Conservation (phyloP, 148 eudicot genomes). For the Fagopyrum homotropicum region DNA sequence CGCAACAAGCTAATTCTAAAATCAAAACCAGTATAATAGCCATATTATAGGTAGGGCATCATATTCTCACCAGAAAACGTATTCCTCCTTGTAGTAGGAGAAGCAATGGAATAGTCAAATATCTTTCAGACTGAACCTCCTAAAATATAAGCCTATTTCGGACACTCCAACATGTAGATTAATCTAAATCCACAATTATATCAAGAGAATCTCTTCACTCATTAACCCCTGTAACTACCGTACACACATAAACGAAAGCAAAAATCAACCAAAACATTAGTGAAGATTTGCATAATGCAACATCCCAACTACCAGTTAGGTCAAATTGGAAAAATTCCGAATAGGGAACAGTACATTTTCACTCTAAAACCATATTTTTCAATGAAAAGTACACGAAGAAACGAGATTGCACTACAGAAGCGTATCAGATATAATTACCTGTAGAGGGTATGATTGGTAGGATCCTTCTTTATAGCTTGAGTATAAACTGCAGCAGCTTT, state of each 20-base stretch:
- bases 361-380: background rate
- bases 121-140: background rate
- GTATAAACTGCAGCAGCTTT: constrained; percentile 98
- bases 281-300: constrained; percentile 4
- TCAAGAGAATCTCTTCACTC: constrained; percentile 4
- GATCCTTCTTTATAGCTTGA: constrained; percentile 86
- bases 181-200: background rate
- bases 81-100: constrained; percentile 8
- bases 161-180: background rate
- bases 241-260: background rate
- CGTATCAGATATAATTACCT: constrained; percentile 33
- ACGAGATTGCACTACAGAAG: background rate
- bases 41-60: constrained; percentile 2
- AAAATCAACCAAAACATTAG: background rate
- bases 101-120: constrained; percentile 2
- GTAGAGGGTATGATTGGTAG: constrained; percentile 67
- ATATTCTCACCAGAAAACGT: constrained; percentile 3
- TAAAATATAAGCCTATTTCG: background rate
- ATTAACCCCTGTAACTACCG: constrained; percentile 6
- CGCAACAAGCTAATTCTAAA: background rate
- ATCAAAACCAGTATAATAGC: background rate
- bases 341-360: background rate
- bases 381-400: background rate
- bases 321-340: background rate
- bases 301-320: background rate